Evolutionary conservation across 1,284 basidiomycete species (phyloP).

Genomic region (Cutaneotrichosporon dermatis): DNA sequence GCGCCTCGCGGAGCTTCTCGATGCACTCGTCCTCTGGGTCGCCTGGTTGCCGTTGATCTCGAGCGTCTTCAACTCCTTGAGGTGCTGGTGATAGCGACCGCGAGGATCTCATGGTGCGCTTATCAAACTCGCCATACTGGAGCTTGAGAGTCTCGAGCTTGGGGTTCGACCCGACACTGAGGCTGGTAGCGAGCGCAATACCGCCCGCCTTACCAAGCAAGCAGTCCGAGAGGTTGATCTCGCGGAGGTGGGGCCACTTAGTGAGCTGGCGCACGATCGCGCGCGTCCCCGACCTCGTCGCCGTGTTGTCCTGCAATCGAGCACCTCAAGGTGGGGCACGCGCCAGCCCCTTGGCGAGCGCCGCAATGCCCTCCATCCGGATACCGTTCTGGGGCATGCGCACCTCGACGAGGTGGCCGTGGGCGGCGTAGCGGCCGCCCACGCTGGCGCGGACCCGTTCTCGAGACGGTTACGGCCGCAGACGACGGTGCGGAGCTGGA

Average conservation of each 20-base stretch:
- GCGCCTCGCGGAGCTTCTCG: conserved; percentile 59
- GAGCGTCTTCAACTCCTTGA: conserved; percentile 59
- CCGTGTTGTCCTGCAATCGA: conserved; percentile 98
- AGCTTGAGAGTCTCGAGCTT: conserved; percentile 71
- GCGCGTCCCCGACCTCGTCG: conserved; percentile 66
- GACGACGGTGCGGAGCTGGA: conserved; percentile 76
- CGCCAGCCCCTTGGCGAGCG: conserved; percentile 70
- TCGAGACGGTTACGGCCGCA: conserved; percentile 94
- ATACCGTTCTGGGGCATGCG: conserved; percentile 97
- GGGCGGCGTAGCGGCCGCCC: conserved; percentile 87
- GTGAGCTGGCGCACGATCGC: conserved; percentile 70
- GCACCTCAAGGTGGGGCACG: conserved; percentile 66
- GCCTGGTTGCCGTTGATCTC: conserved; percentile 86
- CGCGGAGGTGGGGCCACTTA: conserved; percentile 66
- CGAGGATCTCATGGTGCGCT: conserved; percentile 65
- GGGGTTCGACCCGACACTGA: conserved; percentile 61
- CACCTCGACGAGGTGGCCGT: conserved; percentile 72
- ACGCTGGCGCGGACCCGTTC: conserved; percentile 76
- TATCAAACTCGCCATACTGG: conserved; percentile 85
- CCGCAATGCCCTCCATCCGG: conserved; percentile 84
- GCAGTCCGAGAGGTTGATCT: conserved; percentile 88
- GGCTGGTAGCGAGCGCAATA: conserved; percentile 61
- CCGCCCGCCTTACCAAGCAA: conserved; percentile 65
- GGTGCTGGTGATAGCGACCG: conserved; percentile 61
- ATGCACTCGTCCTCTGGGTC: conserved; percentile 76